These are phyloP conservation scores for Barbatosphaeria neglecta DNA, from an alignment of 495 filamentous ascomycete genomes.

Conservation along the genomic window DNA sequence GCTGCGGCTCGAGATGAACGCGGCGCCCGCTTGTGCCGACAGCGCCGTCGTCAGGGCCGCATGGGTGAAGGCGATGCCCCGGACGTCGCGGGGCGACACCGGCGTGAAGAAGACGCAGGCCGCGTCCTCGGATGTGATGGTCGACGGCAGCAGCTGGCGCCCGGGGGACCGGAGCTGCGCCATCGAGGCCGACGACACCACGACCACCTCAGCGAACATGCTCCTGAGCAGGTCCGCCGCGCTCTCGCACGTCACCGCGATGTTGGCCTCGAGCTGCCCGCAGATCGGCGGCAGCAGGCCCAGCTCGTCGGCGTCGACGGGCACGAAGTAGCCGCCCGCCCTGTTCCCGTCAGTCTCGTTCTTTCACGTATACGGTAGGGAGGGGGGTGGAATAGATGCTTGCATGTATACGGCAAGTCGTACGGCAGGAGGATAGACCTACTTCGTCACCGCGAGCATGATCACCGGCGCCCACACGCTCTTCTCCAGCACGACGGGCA, in stretches of 20 bases:
- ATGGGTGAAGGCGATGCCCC: slow-evolving; percentile 33
- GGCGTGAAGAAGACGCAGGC: slow-evolving; percentile 32
- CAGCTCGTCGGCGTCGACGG: slow-evolving; percentile 27
- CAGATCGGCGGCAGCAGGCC: slow-evolving; percentile 29
- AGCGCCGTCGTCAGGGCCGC: slow-evolving; percentile 29
- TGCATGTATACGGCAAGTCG: background rate
- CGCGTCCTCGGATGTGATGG: slow-evolving; percentile 25
- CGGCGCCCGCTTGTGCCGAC: slow-evolving; percentile 34
- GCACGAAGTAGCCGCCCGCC: slow-evolving; percentile 31
- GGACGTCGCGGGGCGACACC: slow-evolving; percentile 17
- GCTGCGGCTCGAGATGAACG: slow-evolving; percentile 36
- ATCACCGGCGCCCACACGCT: slow-evolving; percentile 31
- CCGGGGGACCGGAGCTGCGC: slow-evolving; percentile 5
- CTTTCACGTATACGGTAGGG: no score
- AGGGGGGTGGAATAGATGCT: no score
- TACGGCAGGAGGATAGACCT: slow-evolving; percentile 5
- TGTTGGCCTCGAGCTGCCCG: slow-evolving; percentile 23
- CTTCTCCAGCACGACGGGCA: slow-evolving; percentile 36
- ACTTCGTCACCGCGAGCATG: slow-evolving; percentile 36
- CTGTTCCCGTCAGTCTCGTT: no score
- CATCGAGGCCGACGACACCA: slow-evolving; percentile 20
- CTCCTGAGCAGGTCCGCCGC: slow-evolving; percentile 21
- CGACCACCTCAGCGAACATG: slow-evolving; percentile 23
- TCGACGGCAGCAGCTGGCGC: slow-evolving; percentile 19
- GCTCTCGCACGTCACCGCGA: slow-evolving; percentile 27